These are phyloP conservation scores for Gossypium mustelinum DNA, from an alignment of 345 rosid genomes.

Conservation along the genomic window DNA sequence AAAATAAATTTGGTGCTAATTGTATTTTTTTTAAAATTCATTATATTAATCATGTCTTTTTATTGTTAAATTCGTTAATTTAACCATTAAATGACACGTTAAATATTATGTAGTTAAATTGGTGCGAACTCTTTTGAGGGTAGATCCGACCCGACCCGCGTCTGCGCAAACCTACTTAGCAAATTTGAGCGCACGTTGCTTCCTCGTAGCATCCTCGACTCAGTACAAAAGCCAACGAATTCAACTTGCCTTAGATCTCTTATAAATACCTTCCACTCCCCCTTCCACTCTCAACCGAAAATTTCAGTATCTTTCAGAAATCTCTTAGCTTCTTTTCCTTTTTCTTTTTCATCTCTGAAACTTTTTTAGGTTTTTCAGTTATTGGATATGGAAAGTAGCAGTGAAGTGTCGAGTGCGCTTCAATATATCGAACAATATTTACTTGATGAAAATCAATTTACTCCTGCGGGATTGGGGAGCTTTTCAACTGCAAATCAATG, in stretches of 20 bases:
- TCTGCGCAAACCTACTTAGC: neutral
- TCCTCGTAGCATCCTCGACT: neutral
- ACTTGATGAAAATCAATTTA: slow-evolving; percentile 34
- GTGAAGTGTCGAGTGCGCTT: slow-evolving; percentile 39
- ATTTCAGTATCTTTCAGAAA: neutral
- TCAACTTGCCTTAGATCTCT: neutral
- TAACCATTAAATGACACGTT: rapidly evolving
- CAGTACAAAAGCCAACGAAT: neutral
- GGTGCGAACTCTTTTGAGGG: neutral
- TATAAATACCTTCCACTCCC: neutral
- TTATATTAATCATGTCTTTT: too few species aligned
- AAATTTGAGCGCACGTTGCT: neutral
- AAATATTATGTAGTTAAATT: too few species aligned
- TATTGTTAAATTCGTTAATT: too few species aligned
- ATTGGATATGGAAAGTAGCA: slow-evolving; percentile 33
- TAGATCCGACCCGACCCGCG: neutral
- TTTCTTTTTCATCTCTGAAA: too few species aligned
- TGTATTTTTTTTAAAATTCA: too few species aligned
- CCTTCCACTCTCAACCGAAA: neutral
- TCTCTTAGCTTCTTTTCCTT: too few species aligned
- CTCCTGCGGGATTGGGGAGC: slow-evolving; percentile 25
- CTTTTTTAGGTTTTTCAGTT: neutral
- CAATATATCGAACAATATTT: slow-evolving; percentile 48
- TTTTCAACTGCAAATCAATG: slow-evolving; percentile 13
- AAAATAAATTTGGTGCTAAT: too few species aligned